Conservation (phyloP, 345 rosid species). For the Aurinia saxatilis region DNA sequence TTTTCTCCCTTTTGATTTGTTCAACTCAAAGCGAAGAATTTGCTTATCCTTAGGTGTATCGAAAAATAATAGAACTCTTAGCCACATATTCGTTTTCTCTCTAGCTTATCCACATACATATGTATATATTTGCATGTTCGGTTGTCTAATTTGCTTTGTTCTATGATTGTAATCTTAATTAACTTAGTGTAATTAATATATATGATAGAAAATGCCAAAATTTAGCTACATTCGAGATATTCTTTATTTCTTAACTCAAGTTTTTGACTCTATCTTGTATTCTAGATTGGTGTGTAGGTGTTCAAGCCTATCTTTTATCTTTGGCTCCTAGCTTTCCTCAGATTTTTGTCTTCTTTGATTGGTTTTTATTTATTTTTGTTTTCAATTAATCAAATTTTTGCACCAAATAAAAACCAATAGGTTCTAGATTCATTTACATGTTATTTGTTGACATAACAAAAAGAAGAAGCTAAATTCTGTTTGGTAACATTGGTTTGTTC, state of each 20-base stretch:
- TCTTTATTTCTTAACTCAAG: background rate
- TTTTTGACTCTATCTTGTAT: conserved; percentile 1
- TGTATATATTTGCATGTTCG: background rate
- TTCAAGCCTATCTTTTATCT: background rate
- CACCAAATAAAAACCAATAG: background rate
- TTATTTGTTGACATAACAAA: background rate
- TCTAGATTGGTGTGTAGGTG: conserved; percentile 1
- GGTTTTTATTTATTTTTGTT: no score
- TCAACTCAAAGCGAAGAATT: no score
- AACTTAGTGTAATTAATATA: no score
- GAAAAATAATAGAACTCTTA: no score
- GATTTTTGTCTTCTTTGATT: background rate
- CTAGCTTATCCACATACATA: background rate
- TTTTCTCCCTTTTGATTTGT: background rate
- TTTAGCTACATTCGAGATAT: background rate
- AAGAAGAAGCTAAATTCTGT: background rate
- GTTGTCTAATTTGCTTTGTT: background rate
- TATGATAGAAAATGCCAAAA: no score
- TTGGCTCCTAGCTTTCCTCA: background rate
- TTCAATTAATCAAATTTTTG: background rate
- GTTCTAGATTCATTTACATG: background rate
- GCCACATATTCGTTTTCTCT: background rate
- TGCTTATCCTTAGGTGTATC: no score
- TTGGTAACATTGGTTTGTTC: background rate
- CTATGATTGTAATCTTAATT: no score